Evolutionary conservation across 306 rosid genomes (phyloP), one percentile per base, ranked within the genome.

Genomic region (Vigna radiata): DNA sequence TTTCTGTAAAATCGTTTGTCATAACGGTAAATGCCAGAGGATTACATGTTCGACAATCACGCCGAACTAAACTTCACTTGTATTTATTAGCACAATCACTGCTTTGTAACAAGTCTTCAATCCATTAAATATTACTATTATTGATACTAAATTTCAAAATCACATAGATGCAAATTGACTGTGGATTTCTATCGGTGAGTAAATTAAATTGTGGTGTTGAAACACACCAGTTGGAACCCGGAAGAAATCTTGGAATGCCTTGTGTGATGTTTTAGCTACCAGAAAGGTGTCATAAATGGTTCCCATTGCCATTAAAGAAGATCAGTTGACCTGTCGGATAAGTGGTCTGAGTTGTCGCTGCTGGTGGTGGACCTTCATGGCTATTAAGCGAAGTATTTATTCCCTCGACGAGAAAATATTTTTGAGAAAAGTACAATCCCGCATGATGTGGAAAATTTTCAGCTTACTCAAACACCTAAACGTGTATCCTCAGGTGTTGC

Each of bases 221-320:
- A 13, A 16, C 63, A 59, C 63, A 37, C 59, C 10, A 15, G 29
- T 56, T 33, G 67, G 73, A 54, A 33, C 59, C 39, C 50, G 52
- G 31, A 43, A 39, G 70, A 33, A 43, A 31, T 54, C 59, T 46
- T 37, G n/a, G 72, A 56, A 68, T 68, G 31, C 18, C 83, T 54
- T 46, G 53, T 80, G 58, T 68, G 72, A 29, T 37, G 54, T 41
- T 48, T 70, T 25, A 29, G 65, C 75, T 56, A 21, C 13, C 39
- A 75, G 71, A 46, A 79, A 16, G 13, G 77, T 58, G 54, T 76
- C 81, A 76, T 70, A 52, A 76, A 76, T 70, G 70, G 63, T 77
- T 70, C 76, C 54, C 69, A 41, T 70, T 76, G 44, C 55, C 16
- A 77, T 81, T 72, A 61, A 70, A 15, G 73, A 10, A 59, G 29